A percentile compares a stretch with the other conserved stretches of the same genome.
These are phyloP conservation scores for Amyloporia xantha DNA, from an alignment of 768 basidiomycete species.

Conservation along the genomic window DNA sequence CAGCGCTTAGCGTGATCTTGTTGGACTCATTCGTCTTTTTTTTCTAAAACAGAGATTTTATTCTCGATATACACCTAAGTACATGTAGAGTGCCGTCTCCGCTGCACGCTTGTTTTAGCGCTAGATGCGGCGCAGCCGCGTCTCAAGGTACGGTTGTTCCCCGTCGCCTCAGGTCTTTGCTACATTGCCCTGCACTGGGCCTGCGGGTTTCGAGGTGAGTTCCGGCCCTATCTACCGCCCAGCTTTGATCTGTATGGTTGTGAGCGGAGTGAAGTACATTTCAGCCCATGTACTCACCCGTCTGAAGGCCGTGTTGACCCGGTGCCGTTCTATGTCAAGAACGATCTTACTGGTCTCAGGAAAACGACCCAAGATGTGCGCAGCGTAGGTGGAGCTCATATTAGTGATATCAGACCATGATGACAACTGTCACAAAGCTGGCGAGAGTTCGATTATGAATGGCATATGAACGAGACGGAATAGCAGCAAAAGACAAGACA, in stretches of 20 bases:
- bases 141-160: slow-evolving; percentile 60
- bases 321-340: slow-evolving; percentile 74
- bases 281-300: slow-evolving; percentile 40
- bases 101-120: slow-evolving; percentile 53
- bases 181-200: slow-evolving; percentile 76
- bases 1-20: too few relatives aligned
- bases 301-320: slow-evolving; percentile 71
- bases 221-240: too few relatives aligned
- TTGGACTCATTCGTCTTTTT: too few relatives aligned
- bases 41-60: not conserved
- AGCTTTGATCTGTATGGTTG: slow-evolving; percentile 69
- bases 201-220: slow-evolving; percentile 73
- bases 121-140: slow-evolving; percentile 44
- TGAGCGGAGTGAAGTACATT: slow-evolving; percentile 80
- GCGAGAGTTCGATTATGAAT: slow-evolving; percentile 73
- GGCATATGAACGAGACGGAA: slow-evolving; percentile 72
- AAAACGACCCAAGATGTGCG: slow-evolving; percentile 73
- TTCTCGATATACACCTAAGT: too few relatives aligned
- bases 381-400: slow-evolving; percentile 20
- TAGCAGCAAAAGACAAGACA: slow-evolving; percentile 70
- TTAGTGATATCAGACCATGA: slow-evolving; percentile 31
- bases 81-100: too few relatives aligned
- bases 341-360: slow-evolving; percentile 72
- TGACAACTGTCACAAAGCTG: slow-evolving; percentile 80
- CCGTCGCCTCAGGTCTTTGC: slow-evolving; percentile 54